Conservation (phyloP, 1,284 basidiomycete species). For the Lentinula novae-zelandiae region DNA sequence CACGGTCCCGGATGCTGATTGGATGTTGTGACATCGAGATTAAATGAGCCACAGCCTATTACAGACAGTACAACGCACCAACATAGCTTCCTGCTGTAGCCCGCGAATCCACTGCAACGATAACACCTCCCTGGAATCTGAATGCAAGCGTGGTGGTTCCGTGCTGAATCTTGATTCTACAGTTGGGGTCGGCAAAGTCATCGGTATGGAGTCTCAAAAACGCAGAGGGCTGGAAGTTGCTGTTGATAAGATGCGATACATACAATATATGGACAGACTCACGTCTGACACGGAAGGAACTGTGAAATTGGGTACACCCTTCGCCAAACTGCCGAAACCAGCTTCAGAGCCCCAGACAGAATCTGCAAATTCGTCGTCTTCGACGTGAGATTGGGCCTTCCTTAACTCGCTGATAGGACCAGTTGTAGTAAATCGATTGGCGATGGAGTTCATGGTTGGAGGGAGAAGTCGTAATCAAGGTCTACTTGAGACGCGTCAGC, state of each 20-base stretch:
- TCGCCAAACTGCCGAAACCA: constrained; percentile 72
- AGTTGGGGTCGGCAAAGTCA: constrained; percentile 88
- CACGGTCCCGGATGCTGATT: constrained; percentile 85
- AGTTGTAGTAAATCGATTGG: constrained; percentile 60
- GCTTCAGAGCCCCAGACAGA: constrained; percentile 77
- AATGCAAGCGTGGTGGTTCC: constrained; percentile 99
- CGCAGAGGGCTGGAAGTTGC: constrained; percentile 69
- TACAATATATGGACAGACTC: constrained; percentile 27
- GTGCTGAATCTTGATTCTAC: constrained; percentile 97
- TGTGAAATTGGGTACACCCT: constrained; percentile 66
- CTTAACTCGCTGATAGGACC: constrained; percentile 46
- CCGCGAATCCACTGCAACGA: constrained; percentile 96
- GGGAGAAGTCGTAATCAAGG: constrained; percentile 6
- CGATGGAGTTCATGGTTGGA: constrained; percentile 73
- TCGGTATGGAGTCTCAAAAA: constrained; percentile 92
- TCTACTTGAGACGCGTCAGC: background rate
- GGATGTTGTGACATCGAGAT: background rate
- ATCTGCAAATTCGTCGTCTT: constrained; percentile 62
- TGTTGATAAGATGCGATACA: constrained; percentile 2
- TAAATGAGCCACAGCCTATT: background rate
- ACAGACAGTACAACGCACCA: constrained; percentile 47
- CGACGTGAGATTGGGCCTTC: constrained; percentile 47
- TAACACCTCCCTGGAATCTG: constrained; percentile 94
- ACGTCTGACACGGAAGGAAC: constrained; percentile 75
- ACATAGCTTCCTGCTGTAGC: constrained; percentile 98